Base-by-base conservation (phyloP, 2,329 filamentous ascomycete genomes). In the Nothomitra cinnamomea region DNA sequence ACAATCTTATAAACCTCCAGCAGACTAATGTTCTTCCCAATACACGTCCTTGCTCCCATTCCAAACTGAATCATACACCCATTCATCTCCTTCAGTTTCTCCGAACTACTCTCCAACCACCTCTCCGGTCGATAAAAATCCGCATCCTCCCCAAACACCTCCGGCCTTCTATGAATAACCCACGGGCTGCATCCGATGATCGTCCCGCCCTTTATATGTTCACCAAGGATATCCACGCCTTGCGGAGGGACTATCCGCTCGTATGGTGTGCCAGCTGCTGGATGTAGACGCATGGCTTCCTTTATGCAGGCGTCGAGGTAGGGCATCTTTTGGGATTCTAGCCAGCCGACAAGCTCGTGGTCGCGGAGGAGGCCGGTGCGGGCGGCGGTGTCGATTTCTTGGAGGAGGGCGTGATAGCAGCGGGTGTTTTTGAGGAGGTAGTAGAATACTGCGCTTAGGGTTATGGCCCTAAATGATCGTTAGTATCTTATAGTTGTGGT, bases 181-280 rank as follows among this genome's bases (percentile, higher is more conserved):
- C 83, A 88, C 0, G 84, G 78, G 52, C 79, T 86, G 62, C 79
- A 84, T 5, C 85, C 85, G 0, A 87, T 82, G 56, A 85, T 82
- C 0, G 83, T 86, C 4, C 83, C 84, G 1, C 79, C 83, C 2
- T 76, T 75, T 25, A 89, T 71, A 24, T 21, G n/a, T 17, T 28
- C n/a, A 8, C 47, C 47, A 5, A 17, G n/a, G 17, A 28, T 21
- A 7, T 21, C 7, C 47, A 17, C 17, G 0, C 72, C 70, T 4
- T 59, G 61, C 0, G 58, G 43, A 1, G 74, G 75, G 0, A 72
- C 74, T 0, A 72, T 61, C 1, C 76, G 72, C 60, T 77, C 73
- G n/a, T 77, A 70, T 0, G 69, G 60, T 57, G 75, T 67, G 10
- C 66, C 69, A 2, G 76, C 65, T 1, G 66, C 67, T 0, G 75